A percentile compares a stretch with the other conserved stretches of the same genome.
Evolutionary conservation across 768 basidiomycete species (phyloP).

Genomic region (Cytidiella melzeri): DNA sequence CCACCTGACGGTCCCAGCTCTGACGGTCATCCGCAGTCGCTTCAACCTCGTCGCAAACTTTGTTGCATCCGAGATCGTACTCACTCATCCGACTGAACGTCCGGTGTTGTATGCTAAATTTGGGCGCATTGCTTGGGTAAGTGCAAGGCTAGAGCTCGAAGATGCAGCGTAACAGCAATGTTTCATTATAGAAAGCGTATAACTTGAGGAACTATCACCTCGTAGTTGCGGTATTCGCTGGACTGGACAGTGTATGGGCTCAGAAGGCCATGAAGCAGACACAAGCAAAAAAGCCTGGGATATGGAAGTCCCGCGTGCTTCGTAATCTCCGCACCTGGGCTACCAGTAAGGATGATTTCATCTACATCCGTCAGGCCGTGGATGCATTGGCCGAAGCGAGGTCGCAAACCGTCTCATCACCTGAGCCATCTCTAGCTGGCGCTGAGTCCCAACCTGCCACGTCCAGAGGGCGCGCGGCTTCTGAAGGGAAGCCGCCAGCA

Average conservation of each 20-base stretch:
- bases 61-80: slow-evolving; percentile 71
- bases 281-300: slow-evolving; percentile 54
- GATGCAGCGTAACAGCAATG: neutral
- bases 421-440: slow-evolving; percentile 46
- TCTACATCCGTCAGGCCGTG: slow-evolving; percentile 61
- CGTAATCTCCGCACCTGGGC: slow-evolving; percentile 65
- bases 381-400: slow-evolving; percentile 62
- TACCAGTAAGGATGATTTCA: slow-evolving; percentile 62
- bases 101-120: slow-evolving; percentile 67
- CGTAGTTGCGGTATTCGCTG: slow-evolving; percentile 73
- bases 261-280: slow-evolving; percentile 57
- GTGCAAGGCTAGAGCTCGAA: slow-evolving; percentile 19
- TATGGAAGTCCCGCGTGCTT: slow-evolving; percentile 69
- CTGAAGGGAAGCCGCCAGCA: slow-evolving; percentile 32
- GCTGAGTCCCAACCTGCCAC: slow-evolving; percentile 29
- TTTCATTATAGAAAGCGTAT: slow-evolving; percentile 64
- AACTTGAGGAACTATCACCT: slow-evolving; percentile 71
- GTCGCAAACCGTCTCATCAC: slow-evolving; percentile 46
- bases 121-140: slow-evolving; percentile 80
- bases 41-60: slow-evolving; percentile 86
- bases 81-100: slow-evolving; percentile 64
- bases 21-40: slow-evolving; percentile 69
- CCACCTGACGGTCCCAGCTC: slow-evolving; percentile 60
- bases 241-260: slow-evolving; percentile 66
- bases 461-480: slow-evolving; percentile 31